Evolutionary conservation across 106 monocot species (phyloP).

Genomic region (Dendrobium officinale): DNA sequence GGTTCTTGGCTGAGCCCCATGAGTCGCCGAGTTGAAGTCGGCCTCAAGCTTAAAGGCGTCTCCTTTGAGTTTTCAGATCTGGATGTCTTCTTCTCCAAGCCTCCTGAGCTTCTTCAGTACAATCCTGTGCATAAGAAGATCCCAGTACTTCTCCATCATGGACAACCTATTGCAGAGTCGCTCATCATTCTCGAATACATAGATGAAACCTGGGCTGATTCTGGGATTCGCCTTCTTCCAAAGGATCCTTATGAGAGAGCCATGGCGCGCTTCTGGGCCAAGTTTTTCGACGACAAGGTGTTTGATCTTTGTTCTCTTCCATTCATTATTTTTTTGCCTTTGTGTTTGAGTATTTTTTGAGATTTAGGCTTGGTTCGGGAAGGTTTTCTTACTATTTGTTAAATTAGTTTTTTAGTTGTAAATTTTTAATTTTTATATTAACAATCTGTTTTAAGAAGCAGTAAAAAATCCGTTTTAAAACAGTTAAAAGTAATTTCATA

Average conservation of each 20-base stretch:
- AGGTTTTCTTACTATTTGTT: neutral
- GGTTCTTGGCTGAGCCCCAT: neutral
- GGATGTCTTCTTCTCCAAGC: neutral
- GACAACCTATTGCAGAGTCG: neutral
- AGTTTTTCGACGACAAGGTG: constrained; percentile 13
- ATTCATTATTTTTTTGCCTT: neutral
- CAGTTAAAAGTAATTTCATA: too few relatives aligned
- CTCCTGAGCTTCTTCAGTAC: neutral
- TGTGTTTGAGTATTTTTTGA: neutral
- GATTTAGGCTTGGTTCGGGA: neutral
- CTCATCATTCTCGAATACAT: constrained; percentile 9
- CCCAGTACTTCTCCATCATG: neutral
- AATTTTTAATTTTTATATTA: too few relatives aligned
- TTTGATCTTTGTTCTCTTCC: neutral
- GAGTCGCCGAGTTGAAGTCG: neutral
- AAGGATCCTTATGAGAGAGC: constrained; percentile 8
- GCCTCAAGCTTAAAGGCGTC: neutral
- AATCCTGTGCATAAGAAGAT: constrained; percentile 3
- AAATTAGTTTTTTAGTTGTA: too few relatives aligned
- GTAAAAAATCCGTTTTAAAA: too few relatives aligned
- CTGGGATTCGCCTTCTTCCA: neutral
- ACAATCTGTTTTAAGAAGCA: too few relatives aligned
- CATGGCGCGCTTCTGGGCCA: constrained; percentile 9
- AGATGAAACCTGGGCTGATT: neutral
- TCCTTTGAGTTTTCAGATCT: neutral